A percentile compares a stretch with the other conserved stretches of the same genome.
Evolutionary conservation across 345 rosid genomes (phyloP).

Genomic region (Populus pruinosa): DNA sequence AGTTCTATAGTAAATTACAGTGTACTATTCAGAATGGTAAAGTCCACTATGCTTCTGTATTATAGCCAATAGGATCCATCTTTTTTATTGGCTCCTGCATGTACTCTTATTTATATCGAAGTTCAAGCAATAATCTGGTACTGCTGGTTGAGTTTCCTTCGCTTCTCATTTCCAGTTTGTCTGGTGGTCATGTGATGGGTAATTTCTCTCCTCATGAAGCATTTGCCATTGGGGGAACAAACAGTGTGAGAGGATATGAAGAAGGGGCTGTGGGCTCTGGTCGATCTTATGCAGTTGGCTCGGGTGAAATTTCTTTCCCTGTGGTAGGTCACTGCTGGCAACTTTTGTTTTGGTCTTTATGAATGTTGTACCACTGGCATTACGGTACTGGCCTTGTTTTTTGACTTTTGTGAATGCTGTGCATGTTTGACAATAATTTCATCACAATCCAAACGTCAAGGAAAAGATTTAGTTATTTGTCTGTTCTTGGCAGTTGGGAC

Average conservation of each 20-base stretch:
- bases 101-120: not conserved
- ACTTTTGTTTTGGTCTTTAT: not conserved
- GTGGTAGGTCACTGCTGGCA: conserved; percentile 43
- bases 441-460: not conserved
- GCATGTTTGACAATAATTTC: not conserved
- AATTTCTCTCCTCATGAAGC: conserved; percentile 94
- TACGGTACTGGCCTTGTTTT: not conserved
- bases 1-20: not conserved
- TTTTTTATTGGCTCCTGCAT: not conserved
- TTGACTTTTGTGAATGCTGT: not conserved
- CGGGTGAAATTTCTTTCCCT: conserved; percentile 83
- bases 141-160: conserved; percentile 19
- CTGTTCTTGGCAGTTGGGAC: conserved; percentile 59
- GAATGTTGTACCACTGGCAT: not conserved
- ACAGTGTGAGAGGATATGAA: conserved; percentile 95
- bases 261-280: conserved; percentile 98
- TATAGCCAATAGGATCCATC: no score
- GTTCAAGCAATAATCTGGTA: not conserved
- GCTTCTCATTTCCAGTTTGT: conserved; percentile 47
- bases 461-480: not conserved
- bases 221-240: conserved; percentile 88
- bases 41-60: not conserved
- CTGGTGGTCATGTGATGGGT: conserved; percentile 86
- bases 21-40: not conserved
- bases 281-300: conserved; percentile 80